Percentiles rank a stretch among this genome's conserved stretches.
These are phyloP conservation scores for Penicillium frequentans DNA, from an alignment of 2,329 filamentous ascomycete species.

Conservation along the genomic window DNA sequence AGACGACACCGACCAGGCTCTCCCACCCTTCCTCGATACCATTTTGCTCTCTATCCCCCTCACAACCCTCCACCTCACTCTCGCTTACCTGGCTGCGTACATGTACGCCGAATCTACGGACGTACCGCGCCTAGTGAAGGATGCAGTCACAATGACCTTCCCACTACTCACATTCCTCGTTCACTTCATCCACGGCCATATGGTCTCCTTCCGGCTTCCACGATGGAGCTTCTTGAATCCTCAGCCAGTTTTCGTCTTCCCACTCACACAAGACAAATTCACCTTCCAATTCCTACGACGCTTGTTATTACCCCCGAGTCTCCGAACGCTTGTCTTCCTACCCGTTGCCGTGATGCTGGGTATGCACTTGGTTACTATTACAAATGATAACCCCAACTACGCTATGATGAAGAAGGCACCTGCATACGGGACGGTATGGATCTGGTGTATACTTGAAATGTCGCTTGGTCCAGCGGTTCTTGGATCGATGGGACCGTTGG, in stretches of 20 bases:
- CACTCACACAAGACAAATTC: conserved; percentile 25
- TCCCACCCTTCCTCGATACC: conserved; percentile 45
- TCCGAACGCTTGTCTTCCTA: conserved; percentile 35
- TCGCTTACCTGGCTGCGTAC: conserved; percentile 47
- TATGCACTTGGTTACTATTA: conserved; percentile 77
- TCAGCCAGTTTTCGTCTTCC: conserved; percentile 25
- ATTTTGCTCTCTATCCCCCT: conserved; percentile 44
- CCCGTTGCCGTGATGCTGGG: conserved; percentile 51
- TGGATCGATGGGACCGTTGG: conserved; percentile 53
- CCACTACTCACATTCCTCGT: conserved; percentile 46
- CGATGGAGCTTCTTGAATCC: conserved; percentile 5
- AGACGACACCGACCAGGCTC: conserved; percentile 19
- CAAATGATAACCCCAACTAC: conserved; percentile 77
- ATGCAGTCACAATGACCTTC: conserved; percentile 41
- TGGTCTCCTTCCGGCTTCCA: conserved; percentile 33
- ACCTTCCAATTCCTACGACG: conserved; percentile 28
- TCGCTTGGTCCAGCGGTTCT: conserved; percentile 65
- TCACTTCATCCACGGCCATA: conserved; percentile 46
- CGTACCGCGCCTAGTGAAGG: conserved; percentile 31
- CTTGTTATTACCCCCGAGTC: conserved; percentile 34
- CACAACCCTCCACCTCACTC: conserved; percentile 46
- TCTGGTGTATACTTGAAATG: conserved; percentile 90
- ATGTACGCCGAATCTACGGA: conserved; percentile 45
- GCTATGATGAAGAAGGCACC: conserved; percentile 90
- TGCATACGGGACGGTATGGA: conserved; percentile 85